phyloP scores from a whole-genome alignment of 2,329 filamentous ascomycete species.

The Penicillium palitans region DNA sequence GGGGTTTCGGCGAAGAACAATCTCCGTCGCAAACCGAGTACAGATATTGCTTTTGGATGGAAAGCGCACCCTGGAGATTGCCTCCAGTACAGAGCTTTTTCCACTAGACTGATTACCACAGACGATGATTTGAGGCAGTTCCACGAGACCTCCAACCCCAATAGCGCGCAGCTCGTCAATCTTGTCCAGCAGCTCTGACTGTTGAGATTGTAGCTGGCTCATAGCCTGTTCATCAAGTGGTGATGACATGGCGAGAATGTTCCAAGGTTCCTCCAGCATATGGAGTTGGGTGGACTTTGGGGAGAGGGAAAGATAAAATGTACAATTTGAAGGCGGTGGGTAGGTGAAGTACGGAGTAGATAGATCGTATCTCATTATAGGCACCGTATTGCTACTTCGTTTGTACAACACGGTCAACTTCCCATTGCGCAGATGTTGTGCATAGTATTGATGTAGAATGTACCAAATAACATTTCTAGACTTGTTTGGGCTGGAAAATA shows the following conservation, averaged over 20 bases:
- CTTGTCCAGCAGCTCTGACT: conserved; percentile 53
- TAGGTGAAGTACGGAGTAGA: no score
- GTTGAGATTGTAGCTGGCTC: conserved; percentile 25
- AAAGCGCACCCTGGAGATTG: conserved; percentile 48
- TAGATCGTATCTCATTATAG: background rate
- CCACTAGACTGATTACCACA: conserved; percentile 62
- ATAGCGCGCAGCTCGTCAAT: conserved; percentile 54
- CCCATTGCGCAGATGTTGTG: no score
- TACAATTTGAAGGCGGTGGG: background rate
- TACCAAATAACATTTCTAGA: no score
- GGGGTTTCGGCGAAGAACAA: no score
- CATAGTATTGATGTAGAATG: no score
- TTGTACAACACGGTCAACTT: no score
- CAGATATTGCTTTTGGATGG: no score
- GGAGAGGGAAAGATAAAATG: background rate
- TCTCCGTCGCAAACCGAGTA: no score
- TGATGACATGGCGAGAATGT: background rate
- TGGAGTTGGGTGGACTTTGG: background rate
- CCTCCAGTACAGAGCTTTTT: conserved; percentile 51
- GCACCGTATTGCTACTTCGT: no score
- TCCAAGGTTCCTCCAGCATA: background rate
- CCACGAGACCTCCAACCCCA: conserved; percentile 51
- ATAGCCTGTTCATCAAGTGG: conserved; percentile 1
- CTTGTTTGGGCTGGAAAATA: no score
- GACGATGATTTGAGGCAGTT: conserved; percentile 58